Evolutionary conservation across 371 early-diverging fungal species (phyloP).

Genomic region (Blakeslea trispora): DNA sequence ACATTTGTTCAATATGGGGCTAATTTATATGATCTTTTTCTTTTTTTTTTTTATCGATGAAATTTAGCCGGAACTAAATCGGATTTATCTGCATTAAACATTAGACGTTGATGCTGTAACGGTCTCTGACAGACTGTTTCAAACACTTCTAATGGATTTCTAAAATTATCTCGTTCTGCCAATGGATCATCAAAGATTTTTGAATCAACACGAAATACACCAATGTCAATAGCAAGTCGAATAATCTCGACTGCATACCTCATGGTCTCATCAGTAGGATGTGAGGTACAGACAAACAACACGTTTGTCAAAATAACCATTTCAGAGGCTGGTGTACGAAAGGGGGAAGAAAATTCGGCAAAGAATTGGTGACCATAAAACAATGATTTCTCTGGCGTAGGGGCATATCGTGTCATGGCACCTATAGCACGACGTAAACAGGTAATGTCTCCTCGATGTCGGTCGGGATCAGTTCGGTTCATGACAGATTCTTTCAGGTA

Average conservation of each 20-base stretch:
- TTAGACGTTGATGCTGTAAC: background rate
- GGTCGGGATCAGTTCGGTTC: background rate
- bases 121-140: background rate
- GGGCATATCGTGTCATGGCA: slow-evolving; percentile 24
- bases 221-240: slow-evolving; percentile 1
- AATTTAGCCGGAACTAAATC: background rate
- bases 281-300: slow-evolving; percentile 3
- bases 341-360: slow-evolving; percentile 2
- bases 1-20: no score
- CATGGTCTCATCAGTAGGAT: background rate
- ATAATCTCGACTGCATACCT: background rate
- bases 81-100: slow-evolving; percentile 6
- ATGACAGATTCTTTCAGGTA: no score
- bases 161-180: background rate
- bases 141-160: background rate
- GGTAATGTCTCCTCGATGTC: background rate
- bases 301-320: slow-evolving; percentile 20
- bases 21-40: no score
- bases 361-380: slow-evolving; percentile 12
- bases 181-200: background rate
- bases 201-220: background rate
- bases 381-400: slow-evolving; percentile 6
- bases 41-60: background rate
- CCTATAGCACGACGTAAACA: slow-evolving; percentile 11
- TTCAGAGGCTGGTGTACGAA: slow-evolving; percentile 10